Base-by-base conservation (phyloP, 148 eudicot species). In the Fallopia convolvulus region DNA sequence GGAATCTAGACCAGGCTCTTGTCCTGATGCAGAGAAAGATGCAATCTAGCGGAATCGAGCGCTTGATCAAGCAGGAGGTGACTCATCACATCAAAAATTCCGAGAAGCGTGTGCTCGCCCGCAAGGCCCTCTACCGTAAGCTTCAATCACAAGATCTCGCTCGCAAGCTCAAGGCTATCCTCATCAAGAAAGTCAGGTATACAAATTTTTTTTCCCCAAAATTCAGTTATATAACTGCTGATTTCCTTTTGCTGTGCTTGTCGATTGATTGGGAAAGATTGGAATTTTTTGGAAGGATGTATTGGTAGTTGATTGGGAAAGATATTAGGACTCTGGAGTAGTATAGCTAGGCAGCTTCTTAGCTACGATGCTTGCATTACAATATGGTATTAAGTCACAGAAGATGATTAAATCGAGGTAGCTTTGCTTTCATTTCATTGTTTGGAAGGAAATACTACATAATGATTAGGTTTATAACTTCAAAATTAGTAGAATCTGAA, bases 131-230 rank as follows among this genome's bases (percentile, higher is more conserved):
- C 2, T 77, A 89, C 73, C 89, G 83, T 42, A 90, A 61, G 83
- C 70, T 90, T 33, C 84, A 83, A 58, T 81, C 92, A 0, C 87
- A 90, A 52, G 96, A 90, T 11, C 87, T 92, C 11, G 91, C 96
- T 56, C 85, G 88, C 10, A 94, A 92, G 82, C 93, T 92, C 78
- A 86, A 94, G 70, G 17, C 87, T 30, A 89, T 94, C 41, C 97
- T 94, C 74, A 70, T 83, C 73, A 82, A 83, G 79, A 94, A 94
- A 94, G 93, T 94, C 92, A 90, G 96, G 97, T 92, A 85, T 17
- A 36, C 20, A 20, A 20, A 1, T 18, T 20, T 2, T 33, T 9
- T 1, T 20, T 20, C 1, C 5, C 26, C 6, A 0, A 14, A 15
- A 52, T 18, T 52, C n/a, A 7, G 6, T 52, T n/a, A n/a, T 17